Conservation (phyloP, 331 rosid species). For the Malus hybrid region DNA sequence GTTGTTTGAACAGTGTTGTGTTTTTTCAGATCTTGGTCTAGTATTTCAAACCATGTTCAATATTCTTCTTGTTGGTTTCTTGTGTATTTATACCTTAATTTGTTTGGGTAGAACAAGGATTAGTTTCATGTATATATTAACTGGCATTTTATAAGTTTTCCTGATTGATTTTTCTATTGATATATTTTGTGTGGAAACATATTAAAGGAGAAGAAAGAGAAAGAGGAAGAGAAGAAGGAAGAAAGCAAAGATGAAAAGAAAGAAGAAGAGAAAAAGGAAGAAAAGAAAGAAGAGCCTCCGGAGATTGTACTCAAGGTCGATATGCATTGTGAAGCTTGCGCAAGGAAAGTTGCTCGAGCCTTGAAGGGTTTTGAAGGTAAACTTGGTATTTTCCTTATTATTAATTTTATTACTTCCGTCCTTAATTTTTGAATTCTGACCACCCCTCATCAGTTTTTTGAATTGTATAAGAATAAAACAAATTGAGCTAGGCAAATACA, state of each 20-base stretch:
- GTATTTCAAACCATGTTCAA: neutral
- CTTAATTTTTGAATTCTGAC: neutral
- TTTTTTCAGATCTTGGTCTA: neutral
- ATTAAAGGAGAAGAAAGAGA: slow-evolving; percentile 22
- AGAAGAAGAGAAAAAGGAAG: slow-evolving; percentile 35
- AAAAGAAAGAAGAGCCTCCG: slow-evolving; percentile 36
- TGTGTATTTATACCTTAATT: neutral
- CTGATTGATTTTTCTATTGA: neutral
- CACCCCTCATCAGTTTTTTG: neutral
- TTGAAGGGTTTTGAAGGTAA: slow-evolving; percentile 84
- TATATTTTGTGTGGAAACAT: neutral
- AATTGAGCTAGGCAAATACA: neutral
- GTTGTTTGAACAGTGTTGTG: too few species aligned
- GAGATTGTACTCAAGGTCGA: slow-evolving; percentile 83
- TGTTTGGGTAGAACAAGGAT: neutral
- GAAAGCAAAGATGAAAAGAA: slow-evolving; percentile 34
- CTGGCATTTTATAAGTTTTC: neutral
- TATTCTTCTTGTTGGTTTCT: neutral
- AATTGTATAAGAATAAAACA: neutral
- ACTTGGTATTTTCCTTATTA: neutral
- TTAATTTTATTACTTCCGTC: neutral
- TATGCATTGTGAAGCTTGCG: slow-evolving; percentile 97
- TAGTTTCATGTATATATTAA: neutral
- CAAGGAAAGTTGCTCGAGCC: slow-evolving; percentile 77
- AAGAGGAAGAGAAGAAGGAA: slow-evolving; percentile 46